phyloP scores from a whole-genome alignment of 768 basidiomycete genomes.

The Sporobolomyces roseus region DNA sequence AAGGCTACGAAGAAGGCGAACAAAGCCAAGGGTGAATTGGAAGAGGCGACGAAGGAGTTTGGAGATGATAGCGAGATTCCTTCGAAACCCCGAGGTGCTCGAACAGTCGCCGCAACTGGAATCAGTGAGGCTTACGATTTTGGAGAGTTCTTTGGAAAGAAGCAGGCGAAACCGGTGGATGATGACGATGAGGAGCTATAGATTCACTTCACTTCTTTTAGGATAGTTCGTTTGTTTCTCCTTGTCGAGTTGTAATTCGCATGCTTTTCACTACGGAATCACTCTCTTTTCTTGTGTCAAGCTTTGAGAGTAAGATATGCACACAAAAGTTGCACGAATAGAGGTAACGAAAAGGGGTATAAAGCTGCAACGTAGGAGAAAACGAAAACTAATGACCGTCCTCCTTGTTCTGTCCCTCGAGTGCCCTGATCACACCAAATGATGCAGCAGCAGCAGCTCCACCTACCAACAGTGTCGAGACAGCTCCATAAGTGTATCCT shows the following conservation, averaged over 20 bases:
- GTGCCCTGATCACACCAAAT: slow-evolving; percentile 58
- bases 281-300: neutral
- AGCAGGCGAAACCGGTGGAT: neutral
- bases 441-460: slow-evolving; percentile 80
- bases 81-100: slow-evolving; percentile 18
- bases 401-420: slow-evolving; percentile 50
- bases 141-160: slow-evolving; percentile 33
- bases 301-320: neutral
- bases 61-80: slow-evolving; percentile 38
- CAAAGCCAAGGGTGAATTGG: slow-evolving; percentile 19
- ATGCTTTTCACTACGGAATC: neutral
- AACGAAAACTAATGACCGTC: neutral
- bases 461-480: slow-evolving; percentile 82
- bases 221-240: neutral
- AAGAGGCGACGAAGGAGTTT: slow-evolving; percentile 32
- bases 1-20: slow-evolving; percentile 30
- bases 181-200: slow-evolving; percentile 19
- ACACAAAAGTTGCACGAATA: neutral
- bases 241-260: slow-evolving; percentile 1
- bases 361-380: neutral
- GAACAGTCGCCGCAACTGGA: slow-evolving; percentile 21
- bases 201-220: neutral
- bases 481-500: slow-evolving; percentile 74
- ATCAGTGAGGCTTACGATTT: slow-evolving; percentile 40
- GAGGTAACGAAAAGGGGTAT: slow-evolving; percentile 1